phyloP scores from a whole-genome alignment of 2,329 filamentous ascomycete species.

The Ustilaginoidea virens region DNA sequence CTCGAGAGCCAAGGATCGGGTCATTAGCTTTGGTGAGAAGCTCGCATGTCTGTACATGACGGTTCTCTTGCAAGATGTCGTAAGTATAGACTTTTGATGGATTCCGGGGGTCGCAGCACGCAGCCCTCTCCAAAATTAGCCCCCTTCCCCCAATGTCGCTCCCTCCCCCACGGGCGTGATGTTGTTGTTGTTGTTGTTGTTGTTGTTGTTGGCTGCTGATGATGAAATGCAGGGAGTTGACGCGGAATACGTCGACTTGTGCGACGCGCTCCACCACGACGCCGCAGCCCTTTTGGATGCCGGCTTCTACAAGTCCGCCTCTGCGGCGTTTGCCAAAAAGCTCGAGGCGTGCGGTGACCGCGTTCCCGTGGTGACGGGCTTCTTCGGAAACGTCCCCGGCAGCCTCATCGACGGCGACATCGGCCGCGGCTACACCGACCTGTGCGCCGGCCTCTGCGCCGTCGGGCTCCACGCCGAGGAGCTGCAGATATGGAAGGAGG shows the following conservation, averaged over 20 bases:
- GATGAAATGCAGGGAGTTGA: conserved; percentile 44
- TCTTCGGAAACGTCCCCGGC: conserved; percentile 86
- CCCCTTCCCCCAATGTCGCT: no score
- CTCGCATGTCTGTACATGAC: conserved; percentile 88
- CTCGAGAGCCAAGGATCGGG: conserved; percentile 65
- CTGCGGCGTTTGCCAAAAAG: conserved; percentile 44
- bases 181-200: no score
- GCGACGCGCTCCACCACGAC: conserved; percentile 61
- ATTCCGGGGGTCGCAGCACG: background rate
- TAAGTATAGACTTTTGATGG: conserved; percentile 13
- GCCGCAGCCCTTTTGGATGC: conserved; percentile 44
- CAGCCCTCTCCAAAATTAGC: conserved; percentile 1
- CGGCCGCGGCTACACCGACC: conserved; percentile 88
- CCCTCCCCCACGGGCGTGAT: no score
- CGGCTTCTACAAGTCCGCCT: conserved; percentile 53
- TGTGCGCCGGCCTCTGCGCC: conserved; percentile 82
- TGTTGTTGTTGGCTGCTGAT: conserved; percentile 13
- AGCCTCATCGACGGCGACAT: conserved; percentile 79
- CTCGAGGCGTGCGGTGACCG: conserved; percentile 48
- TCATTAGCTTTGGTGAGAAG: conserved; percentile 92
- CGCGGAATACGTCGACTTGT: conserved; percentile 80
- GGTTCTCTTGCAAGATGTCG: conserved; percentile 61
- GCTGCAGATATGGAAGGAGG: conserved; percentile 97
- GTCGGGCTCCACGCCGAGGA: conserved; percentile 79
- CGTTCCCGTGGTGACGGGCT: conserved; percentile 76